Conservation (phyloP, 75 land plant species). For the Sequoia sempervirens region DNA sequence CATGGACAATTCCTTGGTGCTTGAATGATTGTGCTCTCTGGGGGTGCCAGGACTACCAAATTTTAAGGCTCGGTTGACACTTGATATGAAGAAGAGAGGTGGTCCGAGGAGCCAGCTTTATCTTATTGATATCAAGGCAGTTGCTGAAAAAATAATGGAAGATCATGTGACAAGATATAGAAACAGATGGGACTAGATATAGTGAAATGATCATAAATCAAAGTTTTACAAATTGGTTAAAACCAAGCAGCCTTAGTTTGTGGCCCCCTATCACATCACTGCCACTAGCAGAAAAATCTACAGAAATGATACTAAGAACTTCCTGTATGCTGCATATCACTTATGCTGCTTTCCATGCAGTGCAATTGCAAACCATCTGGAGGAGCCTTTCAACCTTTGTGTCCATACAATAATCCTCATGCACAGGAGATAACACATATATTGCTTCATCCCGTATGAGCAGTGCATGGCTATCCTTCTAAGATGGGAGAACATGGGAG, state of each 20-base stretch:
- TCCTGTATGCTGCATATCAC: slow-evolving; percentile 68
- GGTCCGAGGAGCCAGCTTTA: slow-evolving; percentile 73
- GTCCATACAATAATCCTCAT: slow-evolving; percentile 88
- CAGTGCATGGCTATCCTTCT: background rate
- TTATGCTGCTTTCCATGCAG: slow-evolving; percentile 68
- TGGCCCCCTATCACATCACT: slow-evolving; percentile 44
- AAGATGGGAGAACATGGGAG: background rate
- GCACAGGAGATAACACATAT: slow-evolving; percentile 76
- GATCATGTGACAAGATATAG: slow-evolving; percentile 61
- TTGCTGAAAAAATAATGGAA: slow-evolving; percentile 90
- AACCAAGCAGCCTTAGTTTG: background rate
- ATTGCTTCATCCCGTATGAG: slow-evolving; percentile 62
- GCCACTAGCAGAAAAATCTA: slow-evolving; percentile 15
- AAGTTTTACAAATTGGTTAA: slow-evolving; percentile 18
- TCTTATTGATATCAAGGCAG: slow-evolving; percentile 87
- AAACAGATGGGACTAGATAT: slow-evolving; percentile 52
- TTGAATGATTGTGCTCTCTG: no score
- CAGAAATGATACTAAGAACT: slow-evolving; percentile 30
- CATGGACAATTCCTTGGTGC: no score
- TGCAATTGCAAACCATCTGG: slow-evolving; percentile 32
- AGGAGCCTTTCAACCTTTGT: slow-evolving; percentile 44
- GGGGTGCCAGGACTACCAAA: slow-evolving; percentile 86
- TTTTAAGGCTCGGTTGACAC: slow-evolving; percentile 63
- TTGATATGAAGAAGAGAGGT: slow-evolving; percentile 54
- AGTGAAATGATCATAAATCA: slow-evolving; percentile 48